These are phyloP conservation scores for Microbotryum silenes-acaulis DNA, from an alignment of 1,284 basidiomycete genomes.

Conservation along the genomic window DNA sequence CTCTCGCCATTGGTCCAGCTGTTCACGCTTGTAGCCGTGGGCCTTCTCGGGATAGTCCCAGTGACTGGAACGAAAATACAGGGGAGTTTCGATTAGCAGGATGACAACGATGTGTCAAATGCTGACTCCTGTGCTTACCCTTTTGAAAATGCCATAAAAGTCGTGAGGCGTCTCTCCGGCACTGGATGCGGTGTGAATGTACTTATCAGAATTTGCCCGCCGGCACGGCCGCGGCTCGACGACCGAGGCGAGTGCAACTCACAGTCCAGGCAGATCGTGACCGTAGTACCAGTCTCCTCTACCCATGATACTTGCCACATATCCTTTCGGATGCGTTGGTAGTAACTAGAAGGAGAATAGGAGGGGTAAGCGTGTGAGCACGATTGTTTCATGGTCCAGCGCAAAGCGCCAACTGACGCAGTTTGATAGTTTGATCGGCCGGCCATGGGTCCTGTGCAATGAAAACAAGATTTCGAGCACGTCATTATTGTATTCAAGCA, in stretches of 20 bases:
- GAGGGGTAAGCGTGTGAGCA: constrained; percentile 8
- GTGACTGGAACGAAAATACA: constrained; percentile 17
- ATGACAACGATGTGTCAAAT: not conserved
- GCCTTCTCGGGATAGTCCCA: constrained; percentile 36
- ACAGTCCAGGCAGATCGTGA: constrained; percentile 37
- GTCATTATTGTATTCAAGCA: no score
- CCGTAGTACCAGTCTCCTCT: constrained; percentile 40
- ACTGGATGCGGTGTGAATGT: not conserved
- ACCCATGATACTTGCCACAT: constrained; percentile 38
- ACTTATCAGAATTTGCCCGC: no score
- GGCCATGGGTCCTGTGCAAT: constrained; percentile 33
- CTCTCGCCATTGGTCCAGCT: constrained; percentile 38
- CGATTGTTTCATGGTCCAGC: not conserved
- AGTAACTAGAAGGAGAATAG: constrained; percentile 4
- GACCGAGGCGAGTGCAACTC: not conserved
- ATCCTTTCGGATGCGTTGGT: constrained; percentile 36
- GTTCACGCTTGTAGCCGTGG: constrained; percentile 39
- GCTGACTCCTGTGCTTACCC: not conserved
- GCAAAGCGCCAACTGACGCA: not conserved
- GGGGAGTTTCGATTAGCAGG: not conserved
- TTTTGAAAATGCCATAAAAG: constrained; percentile 37
- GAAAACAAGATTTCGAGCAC: no score
- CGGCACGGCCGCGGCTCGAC: no score
- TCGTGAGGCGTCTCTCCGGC: constrained; percentile 34
- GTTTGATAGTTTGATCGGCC: constrained; percentile 39